Evolutionary conservation across 805 yeast genomes (phyloP), one percentile per base, ranked within the genome.

Genomic region (Metschnikowia kofuensis): DNA sequence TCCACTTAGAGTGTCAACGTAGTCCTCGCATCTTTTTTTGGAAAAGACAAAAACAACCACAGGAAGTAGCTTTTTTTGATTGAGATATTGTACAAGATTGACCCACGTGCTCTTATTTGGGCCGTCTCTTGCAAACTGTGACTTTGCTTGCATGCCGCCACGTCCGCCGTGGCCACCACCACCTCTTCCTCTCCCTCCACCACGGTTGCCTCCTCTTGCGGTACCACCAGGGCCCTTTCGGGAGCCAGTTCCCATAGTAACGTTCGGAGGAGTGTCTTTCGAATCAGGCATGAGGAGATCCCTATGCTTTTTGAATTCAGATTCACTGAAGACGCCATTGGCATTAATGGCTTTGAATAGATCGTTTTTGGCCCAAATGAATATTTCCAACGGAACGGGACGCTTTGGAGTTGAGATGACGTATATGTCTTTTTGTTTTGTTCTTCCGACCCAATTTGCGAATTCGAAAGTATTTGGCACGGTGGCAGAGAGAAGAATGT

Each of bases 381-480:
- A 84, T 36, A 92, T 87, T 61, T 89, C 97, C 49, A 94, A 70
- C 0, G 99, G 99, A 21, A 94, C 95, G 0, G 99, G 99, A 64
- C 99, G 83, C 65, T 94, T 89, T 11, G 96, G 90, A 0, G 99
- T 94, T 0, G 96, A 89, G 16, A 94, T 94, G 42, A 94, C 99
- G 60, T 94, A 92, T 8, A 94, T 92, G 61, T 94, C 96, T 65
- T 91, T 92, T 59, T 89, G 91, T 63, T 94, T 94, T 0, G 99
- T 94, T 66, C 99, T 78, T 5, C 99, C 98, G 15, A 94, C 92
- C 99, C 99, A 94, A 55, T 86, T 88, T 8, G 99, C 99, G 76
- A 94, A 94, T 63, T 94, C 99, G 64, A 80, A 87, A 0, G 99
- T 92, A 64, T 94, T 94, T n/a, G 99, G 99, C 7, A 94, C 98